Base-by-base conservation (phyloP, 1,284 basidiomycete genomes). In the Ganoderma resinaceum region DNA sequence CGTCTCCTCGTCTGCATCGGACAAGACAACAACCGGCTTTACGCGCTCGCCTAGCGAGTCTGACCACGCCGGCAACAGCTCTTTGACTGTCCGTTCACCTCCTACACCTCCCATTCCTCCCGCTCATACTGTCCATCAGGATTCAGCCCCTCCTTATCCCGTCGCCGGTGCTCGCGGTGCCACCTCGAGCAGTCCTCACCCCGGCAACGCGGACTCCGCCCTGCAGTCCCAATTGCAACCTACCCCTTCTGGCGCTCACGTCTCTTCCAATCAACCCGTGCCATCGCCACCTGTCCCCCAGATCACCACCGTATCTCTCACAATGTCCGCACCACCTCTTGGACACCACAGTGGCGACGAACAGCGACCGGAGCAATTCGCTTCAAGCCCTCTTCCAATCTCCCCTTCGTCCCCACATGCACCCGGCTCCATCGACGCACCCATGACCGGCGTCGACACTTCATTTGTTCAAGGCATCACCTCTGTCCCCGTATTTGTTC, bases 221-320 rank as follows among this genome's bases (percentile, higher is more conserved):
- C 29, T 61, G 59, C 65, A 64, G 37, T 49, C 43, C 3, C 33
- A 35, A n/a, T n/a, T n/a, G n/a, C n/a, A n/a, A 18, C 57, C 26
- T 2, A 52, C 60, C 38, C 26, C 59, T 14, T 7, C 46, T n/a
- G 49, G 53, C 29, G 62, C 67, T 53, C 58, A 63, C 53, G 43
- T 63, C 7, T 66, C 67, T n/a, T 67, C 62, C 59, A 69, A 40
- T 52, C 69, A 67, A 58, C 65, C 69, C 9, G 63, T 63, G 5
- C 69, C 67, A 1, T 40, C 62, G 38, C 65, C 67, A 40, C n/a
- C 38, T 38, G 57, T 33, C 38, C 57, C 66, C 37, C 37, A 60
- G 37, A 72, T 72, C 66, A 26, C 37, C 18, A 66, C 65, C 7
- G 23, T 52, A 35, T 69, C 57, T 18, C 53, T 35, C 7, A 18